Conservation (phyloP, 306 rosid genomes). For the Casuarina glauca region DNA sequence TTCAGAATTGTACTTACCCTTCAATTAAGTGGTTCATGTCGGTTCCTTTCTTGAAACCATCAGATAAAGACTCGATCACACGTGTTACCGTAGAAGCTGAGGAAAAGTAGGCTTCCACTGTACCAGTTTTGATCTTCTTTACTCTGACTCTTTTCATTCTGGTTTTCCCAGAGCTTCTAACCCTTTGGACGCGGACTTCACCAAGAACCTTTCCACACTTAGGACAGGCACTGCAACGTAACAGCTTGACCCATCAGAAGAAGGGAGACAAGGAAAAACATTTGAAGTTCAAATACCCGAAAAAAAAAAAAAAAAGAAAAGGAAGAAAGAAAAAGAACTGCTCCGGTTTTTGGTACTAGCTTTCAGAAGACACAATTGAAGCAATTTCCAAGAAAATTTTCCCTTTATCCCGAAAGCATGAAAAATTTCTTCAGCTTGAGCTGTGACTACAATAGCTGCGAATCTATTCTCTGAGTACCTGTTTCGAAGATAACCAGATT, state of each 20-base stretch:
- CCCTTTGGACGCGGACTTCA: background rate
- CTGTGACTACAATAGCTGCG: too few relatives aligned
- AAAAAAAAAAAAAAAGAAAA: too few relatives aligned
- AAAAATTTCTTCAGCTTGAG: too few relatives aligned
- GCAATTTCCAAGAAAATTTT: too few relatives aligned
- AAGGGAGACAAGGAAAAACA: background rate
- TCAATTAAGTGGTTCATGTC: background rate
- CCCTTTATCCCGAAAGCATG: too few relatives aligned
- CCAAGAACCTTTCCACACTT: constrained; percentile 3
- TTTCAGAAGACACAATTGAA: background rate
- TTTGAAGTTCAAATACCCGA: background rate
- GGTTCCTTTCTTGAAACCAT: background rate
- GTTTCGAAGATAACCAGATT: background rate
- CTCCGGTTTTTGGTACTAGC: background rate
- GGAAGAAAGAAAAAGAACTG: background rate
- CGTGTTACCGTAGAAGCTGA: background rate
- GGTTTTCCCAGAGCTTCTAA: background rate
- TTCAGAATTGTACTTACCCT: background rate
- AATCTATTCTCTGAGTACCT: too few relatives aligned
- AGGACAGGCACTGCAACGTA: background rate
- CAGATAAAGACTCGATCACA: background rate
- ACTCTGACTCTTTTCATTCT: background rate
- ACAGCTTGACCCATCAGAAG: background rate
- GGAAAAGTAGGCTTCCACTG: background rate
- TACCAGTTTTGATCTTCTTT: background rate